Conservation (phyloP, 768 basidiomycete genomes). For the Butyriboletus loyo region DNA sequence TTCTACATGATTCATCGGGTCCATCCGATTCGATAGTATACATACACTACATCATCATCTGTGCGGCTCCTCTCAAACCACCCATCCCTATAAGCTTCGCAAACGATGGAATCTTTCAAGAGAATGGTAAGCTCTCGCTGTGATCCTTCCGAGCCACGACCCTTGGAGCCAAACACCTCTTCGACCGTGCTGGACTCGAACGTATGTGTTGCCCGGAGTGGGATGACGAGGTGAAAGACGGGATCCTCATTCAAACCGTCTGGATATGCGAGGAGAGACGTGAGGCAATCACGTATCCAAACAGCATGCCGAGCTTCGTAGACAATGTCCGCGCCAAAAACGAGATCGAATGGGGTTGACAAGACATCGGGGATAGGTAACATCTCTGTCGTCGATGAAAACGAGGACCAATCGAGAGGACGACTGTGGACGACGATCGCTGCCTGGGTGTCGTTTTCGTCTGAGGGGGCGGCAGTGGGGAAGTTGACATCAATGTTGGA, state of each 20-base stretch:
- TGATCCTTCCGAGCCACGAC: not conserved
- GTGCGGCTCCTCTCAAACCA: slow-evolving; percentile 28
- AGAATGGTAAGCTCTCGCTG: slow-evolving; percentile 44
- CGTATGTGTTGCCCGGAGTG: slow-evolving; percentile 62
- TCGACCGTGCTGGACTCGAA: slow-evolving; percentile 61
- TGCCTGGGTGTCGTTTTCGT: not conserved
- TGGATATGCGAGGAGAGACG: slow-evolving; percentile 34
- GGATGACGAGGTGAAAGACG: slow-evolving; percentile 73
- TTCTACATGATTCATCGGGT: slow-evolving; percentile 1
- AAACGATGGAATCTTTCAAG: slow-evolving; percentile 51
- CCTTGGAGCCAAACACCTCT: slow-evolving; percentile 41
- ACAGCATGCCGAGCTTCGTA: slow-evolving; percentile 49
- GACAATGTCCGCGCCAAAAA: slow-evolving; percentile 53
- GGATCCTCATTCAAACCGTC: slow-evolving; percentile 1
- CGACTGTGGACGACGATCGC: slow-evolving; percentile 23
- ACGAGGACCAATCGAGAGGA: slow-evolving; percentile 41
- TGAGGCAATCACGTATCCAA: slow-evolving; percentile 46
- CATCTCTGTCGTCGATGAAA: slow-evolving; percentile 10
- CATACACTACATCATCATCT: slow-evolving; percentile 61
- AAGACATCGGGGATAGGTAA: slow-evolving; percentile 18
- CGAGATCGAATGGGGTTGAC: slow-evolving; percentile 42
- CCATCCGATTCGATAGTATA: slow-evolving; percentile 76
- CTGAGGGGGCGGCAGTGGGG: not conserved
- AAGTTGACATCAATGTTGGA: slow-evolving; percentile 42
- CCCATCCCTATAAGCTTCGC: slow-evolving; percentile 39